phyloP scores from a whole-genome alignment of 1,284 basidiomycete genomes.

The Paramarasmius palmivorus region DNA sequence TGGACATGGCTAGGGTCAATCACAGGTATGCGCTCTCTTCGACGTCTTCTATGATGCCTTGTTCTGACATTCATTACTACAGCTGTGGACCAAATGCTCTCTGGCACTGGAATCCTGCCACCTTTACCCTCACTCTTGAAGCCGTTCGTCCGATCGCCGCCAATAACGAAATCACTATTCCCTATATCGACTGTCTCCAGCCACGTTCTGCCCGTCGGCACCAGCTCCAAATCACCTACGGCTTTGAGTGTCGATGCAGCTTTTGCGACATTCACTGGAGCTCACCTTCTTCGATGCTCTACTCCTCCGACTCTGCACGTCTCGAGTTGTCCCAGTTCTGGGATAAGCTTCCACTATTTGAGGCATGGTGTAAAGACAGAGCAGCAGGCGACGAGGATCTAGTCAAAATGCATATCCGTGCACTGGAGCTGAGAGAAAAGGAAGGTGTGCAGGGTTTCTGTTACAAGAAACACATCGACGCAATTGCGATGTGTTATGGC shows the following conservation, averaged over 20 bases:
- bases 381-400: conserved; percentile 26
- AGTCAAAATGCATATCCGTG: conserved; percentile 32
- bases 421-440: conserved; percentile 25
- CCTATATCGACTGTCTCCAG: conserved; percentile 31
- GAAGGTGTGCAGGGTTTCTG: conserved; percentile 25
- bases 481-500: conserved; percentile 42
- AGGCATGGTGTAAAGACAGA: conserved; percentile 35
- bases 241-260: conserved; percentile 38
- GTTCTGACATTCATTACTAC: background rate
- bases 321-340: conserved; percentile 25
- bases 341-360: conserved; percentile 29
- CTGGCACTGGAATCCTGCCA: conserved; percentile 35
- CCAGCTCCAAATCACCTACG: conserved; percentile 28
- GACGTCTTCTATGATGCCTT: background rate
- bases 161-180: conserved; percentile 45
- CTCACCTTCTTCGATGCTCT: conserved; percentile 13
- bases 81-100: conserved; percentile 45
- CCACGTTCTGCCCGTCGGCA: conserved; percentile 27
- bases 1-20: conserved; percentile 37
- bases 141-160: conserved; percentile 36
- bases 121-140: conserved; percentile 36
- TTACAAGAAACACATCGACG: conserved; percentile 34
- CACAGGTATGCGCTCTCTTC: conserved; percentile 34
- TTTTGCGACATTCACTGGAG: conserved; percentile 28
- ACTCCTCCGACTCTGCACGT: conserved; percentile 29